These are phyloP conservation scores for Exophiala mesophila DNA, from an alignment of 2,329 filamentous ascomycete genomes.

Conservation along the genomic window DNA sequence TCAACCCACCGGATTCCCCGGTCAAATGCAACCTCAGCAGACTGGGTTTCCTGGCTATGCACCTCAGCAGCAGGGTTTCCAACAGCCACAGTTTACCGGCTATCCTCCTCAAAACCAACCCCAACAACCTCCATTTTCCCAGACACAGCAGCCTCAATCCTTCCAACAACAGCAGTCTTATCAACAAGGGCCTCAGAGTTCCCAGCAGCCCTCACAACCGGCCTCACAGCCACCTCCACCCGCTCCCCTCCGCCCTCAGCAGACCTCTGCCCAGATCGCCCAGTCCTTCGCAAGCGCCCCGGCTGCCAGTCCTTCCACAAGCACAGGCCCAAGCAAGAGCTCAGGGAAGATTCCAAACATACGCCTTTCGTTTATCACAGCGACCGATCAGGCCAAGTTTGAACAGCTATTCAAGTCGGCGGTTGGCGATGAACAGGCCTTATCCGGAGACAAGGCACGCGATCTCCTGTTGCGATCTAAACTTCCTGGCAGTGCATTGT, in stretches of 20 bases:
- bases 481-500: conserved; percentile 78
- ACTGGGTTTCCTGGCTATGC: conserved; percentile 57
- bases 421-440: conserved; percentile 73
- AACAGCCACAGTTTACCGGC: conserved; percentile 59
- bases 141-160: conserved; percentile 52
- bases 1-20: conserved; percentile 52
- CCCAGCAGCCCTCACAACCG: conserved; percentile 31
- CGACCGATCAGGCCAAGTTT: conserved; percentile 90
- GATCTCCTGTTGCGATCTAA: conserved; percentile 85
- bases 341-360: conserved; percentile 81
- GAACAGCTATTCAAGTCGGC: conserved; percentile 97
- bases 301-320: conserved; percentile 51
- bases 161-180: conserved; percentile 56
- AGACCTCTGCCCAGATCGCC: conserved; percentile 61
- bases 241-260: conserved; percentile 49
- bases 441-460: conserved; percentile 87
- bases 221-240: conserved; percentile 37
- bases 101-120: conserved; percentile 45
- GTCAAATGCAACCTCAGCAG: conserved; percentile 59
- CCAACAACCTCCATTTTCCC: conserved; percentile 50
- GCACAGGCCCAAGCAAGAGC: conserved; percentile 57
- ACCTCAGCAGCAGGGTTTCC: conserved; percentile 42
- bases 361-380: conserved; percentile 90
- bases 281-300: conserved; percentile 53
- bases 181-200: conserved; percentile 48